Evolutionary conservation across 768 basidiomycete genomes (phyloP), one percentile per base, ranked within the genome.

Genomic region (Mycena sanguinolenta): DNA sequence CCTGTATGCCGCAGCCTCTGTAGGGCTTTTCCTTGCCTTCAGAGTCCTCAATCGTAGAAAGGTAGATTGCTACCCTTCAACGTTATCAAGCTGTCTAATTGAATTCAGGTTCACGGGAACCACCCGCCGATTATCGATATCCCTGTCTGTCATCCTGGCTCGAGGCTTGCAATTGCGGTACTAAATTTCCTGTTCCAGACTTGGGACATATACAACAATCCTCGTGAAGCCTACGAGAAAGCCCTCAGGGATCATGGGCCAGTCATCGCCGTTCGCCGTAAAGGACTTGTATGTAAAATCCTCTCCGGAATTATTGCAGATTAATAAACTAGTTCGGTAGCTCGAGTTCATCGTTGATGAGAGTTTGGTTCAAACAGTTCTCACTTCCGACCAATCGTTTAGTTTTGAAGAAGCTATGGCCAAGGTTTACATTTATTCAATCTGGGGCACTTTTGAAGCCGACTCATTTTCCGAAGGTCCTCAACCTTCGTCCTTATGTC

Each of bases 291-390:
- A 25, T 36, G 76, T 73, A 14, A 39, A 28, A 3, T 12, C 13
- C 27, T 46, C 10, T 25, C 16, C 16, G 8, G 32, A 65, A 53
- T 34, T 32, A 32, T 23, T 16, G n/a, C 16, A 19, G 25, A 28
- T 44, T 54, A 1, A 42, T 9, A 3, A 42, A 17, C 9, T 34
- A 30, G 21, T 30, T n/a, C 39, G 23, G 13, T 59, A 82, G 81
- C 74, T 82, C 7, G 81, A 82, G 71, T 82, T 79, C 64, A 77
- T 82, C 61, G 77, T 81, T n/a, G 74, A 77, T 25, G 71, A 76
- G 14, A 73, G 74, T 13, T 73, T 77, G 34, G 75, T 77, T 19
- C 74, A 77, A 30, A 68, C 77, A 36, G 75, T 80, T 9, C 74
- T 81, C 54, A 77, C 75, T 3, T 75, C 76, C n/a, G 76, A 81